These are phyloP conservation scores for Hansenula lynferdii DNA, from an alignment of 1,139 yeast species.

Conservation along the genomic window DNA sequence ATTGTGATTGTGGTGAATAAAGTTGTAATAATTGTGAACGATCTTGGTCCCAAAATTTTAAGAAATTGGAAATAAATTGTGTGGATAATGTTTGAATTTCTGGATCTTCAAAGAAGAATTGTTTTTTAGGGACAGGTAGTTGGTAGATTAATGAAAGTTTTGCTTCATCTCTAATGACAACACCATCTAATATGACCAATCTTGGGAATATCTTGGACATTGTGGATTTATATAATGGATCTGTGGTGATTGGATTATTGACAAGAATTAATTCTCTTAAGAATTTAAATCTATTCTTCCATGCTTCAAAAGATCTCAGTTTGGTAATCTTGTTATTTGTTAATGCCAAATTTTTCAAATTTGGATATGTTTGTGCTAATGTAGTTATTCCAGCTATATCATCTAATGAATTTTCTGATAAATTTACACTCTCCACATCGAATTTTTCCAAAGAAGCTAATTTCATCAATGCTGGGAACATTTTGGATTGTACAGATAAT, in stretches of 20 bases:
- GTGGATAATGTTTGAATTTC: conserved; percentile 69
- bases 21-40: conserved; percentile 64
- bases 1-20: conserved; percentile 81
- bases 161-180: conserved; percentile 66
- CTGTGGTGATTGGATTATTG: conserved; percentile 70
- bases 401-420: conserved; percentile 62
- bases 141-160: conserved; percentile 47
- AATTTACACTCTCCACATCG: conserved; percentile 68
- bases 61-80: conserved; percentile 68
- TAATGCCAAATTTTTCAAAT: conserved; percentile 70
- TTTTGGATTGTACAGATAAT: conserved; percentile 59
- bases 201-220: conserved; percentile 73
- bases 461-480: conserved; percentile 90
- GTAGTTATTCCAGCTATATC: conserved; percentile 64
- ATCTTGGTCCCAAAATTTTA: conserved; percentile 78
- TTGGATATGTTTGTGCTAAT: conserved; percentile 71
- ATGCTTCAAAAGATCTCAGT: conserved; percentile 58
- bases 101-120: conserved; percentile 78
- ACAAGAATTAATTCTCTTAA: conserved; percentile 71
- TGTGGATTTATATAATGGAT: conserved; percentile 52
- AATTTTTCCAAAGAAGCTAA: conserved; percentile 49
- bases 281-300: conserved; percentile 71
- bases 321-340: conserved; percentile 66
- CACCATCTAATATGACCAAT: conserved; percentile 74
- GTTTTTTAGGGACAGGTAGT: conserved; percentile 45